Evolutionary conservation across 2,329 filamentous ascomycete genomes (phyloP), one percentile per base, ranked within the genome.

Genomic region (Akanthomyces uredinophilus): DNA sequence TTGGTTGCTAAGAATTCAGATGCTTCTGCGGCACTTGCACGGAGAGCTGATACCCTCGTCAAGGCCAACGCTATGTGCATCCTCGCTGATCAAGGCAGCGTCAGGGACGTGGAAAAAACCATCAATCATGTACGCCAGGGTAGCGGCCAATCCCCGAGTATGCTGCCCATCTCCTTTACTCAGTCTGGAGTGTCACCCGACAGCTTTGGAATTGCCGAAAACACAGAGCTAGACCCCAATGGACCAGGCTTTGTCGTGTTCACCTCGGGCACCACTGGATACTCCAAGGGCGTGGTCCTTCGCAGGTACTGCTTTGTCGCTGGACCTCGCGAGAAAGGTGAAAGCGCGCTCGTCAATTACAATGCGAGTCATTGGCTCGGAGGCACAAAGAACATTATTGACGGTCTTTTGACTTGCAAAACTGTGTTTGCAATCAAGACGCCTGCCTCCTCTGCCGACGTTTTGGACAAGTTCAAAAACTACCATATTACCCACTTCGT

Each of bases 271-370:
- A 92, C 89, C 1, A 92, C 89, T 0, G 89, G 89, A 24, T 81
- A 87, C 69, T 89, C 89, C 55, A 92, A 92, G 75, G 89, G 89
- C 63, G 90, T 92, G 1, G 81, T 91, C 22, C 77, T 96, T 65
- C 66, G 65, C 2, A 47, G 63, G 18, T 44, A 44, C 16, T 65
- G 55, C 50, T 52, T 63, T 20, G 43, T 44, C 2, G 57, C 54
- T 18, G 22, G 41, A 2, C 52, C 51, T 0, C 44, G 62, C 7
- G 62, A 56, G 2, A 32, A 57, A 5, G 46, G 61, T 18, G 61
- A 58, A 10, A 54, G 53, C 43, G 60, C 61, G 13, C 55, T 61
- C 7, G 22, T 69, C 43, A 63, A 57, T 47, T 66, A 60, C 50
- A 66, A 67, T 3, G 65, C 67, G 3, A 55, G 62, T 4, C 64